Percentiles rank a stretch among this genome's conserved stretches.
phyloP scores from a whole-genome alignment of 192 early-diverging fungal genomes.

The Mortierella antarctica region DNA sequence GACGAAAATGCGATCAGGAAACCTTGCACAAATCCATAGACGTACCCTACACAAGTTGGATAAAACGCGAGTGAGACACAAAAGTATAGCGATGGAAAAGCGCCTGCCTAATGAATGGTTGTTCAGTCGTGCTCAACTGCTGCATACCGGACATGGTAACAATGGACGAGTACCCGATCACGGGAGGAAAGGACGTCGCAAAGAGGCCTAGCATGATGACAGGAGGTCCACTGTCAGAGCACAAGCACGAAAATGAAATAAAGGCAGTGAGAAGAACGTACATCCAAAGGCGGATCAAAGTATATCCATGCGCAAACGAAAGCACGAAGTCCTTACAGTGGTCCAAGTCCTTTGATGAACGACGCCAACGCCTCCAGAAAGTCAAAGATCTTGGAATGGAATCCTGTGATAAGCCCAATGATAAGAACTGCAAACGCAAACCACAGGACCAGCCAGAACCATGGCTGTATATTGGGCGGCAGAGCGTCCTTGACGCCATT shows the following conservation, averaged over 20 bases:
- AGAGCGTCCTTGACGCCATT: conserved; percentile 4
- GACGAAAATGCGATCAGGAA: conserved; percentile 68
- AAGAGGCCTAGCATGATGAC: conserved; percentile 65
- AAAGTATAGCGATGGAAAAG: background rate
- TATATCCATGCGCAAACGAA: background rate
- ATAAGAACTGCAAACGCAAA: conserved; percentile 38
- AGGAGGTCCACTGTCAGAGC: conserved; percentile 49
- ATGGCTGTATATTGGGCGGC: conserved; percentile 17
- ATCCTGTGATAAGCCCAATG: conserved; percentile 39
- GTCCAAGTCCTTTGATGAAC: conserved; percentile 52
- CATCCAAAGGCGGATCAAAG: background rate
- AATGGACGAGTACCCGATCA: conserved; percentile 75
- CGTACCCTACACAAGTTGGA: conserved; percentile 54
- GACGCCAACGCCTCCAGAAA: conserved; percentile 50
- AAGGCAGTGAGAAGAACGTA: background rate
- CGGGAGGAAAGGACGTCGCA: conserved; percentile 73
- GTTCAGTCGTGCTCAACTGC: background rate
- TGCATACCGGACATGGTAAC: conserved; percentile 64
- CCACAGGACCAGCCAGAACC: conserved; percentile 44
- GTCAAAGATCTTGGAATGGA: conserved; percentile 53
- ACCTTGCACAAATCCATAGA: conserved; percentile 70
- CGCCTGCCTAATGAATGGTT: background rate
- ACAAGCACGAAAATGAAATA: background rate
- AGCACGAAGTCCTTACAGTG: conserved; percentile 30
- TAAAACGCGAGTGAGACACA: background rate